Evolutionary conservation across 441 rosid genomes (phyloP), one percentile per base, ranked within the genome.

Genomic region (Kokia cookei): DNA sequence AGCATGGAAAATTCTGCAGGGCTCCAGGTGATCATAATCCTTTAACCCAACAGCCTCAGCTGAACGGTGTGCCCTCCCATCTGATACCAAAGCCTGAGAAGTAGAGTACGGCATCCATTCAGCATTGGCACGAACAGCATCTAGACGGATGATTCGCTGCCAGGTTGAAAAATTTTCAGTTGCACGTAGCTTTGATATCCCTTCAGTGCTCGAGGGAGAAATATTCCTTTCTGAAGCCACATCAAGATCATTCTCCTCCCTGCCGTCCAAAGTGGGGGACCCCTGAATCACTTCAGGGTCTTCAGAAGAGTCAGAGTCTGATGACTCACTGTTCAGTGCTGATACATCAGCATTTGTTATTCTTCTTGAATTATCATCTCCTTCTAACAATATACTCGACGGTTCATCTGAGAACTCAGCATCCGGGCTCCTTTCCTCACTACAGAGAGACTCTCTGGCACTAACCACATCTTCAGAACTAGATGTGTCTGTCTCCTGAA

Each of bases 91-190:
- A 45, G 91, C 91, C 74, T 86, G 92, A 47, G 85, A 82, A 42
- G 85, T 77, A 35, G 92, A 84, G 80, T 83, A 83, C 0, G 87
- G 82, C 3, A 87, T 78, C 98, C 98, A 94, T 50, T 94, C 99
- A 19, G 87, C 82, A 84, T 90, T 90, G 11, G 96, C 93, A 70
- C 99, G 96, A 54, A 94, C 81, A 11, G 99, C 98, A 88, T 94
- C 99, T 35, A 91, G 84, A 13, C 94, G 96, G 73, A 94, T 94
- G 65, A 93, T 93, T 65, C 99, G 88, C 77, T 88, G 97, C 99
- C 99, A 93, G 0, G 93, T 90, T 6, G 87, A 75, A 80, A 90
- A 94, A 81, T 84, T 87, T 84, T 93, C 99, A 26, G 83, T 78
- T 17, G 82, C 73, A 27, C 17, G 14, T 2, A 64, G 59, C 63